Evolutionary conservation across 805 yeast species (phyloP), one percentile per base, ranked within the genome.

Genomic region (Phaffomyces thermotolerans): DNA sequence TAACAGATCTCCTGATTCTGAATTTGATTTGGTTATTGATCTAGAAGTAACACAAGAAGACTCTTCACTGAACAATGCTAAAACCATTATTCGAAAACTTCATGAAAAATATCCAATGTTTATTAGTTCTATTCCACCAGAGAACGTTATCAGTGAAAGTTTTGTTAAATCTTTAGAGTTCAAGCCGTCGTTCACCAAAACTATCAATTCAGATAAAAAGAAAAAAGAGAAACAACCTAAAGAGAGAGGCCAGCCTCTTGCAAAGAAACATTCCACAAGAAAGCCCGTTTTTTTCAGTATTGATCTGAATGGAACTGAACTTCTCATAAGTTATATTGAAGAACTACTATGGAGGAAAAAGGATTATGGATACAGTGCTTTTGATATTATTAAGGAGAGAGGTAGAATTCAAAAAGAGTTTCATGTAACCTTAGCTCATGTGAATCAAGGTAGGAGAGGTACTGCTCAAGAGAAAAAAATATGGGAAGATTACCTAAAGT

Each of bases 381-480:
- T 6, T 33, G 40, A 8, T 24, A 12, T n/a, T 2, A 17, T 76
- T 12, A 50, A 64, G 30, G 41, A 55, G 2, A 43, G 39, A 0
- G 55, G 60, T 1, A 61, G 79, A 30, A 58, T 81, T 1, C 86
- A 79, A 49, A 40, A 56, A 0, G 68, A 68, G 25, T 80, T 84
- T 51, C 95, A 86, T 56, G 73, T 85, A 3, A 87, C 95, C 0
- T 56, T 84, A 36, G 68, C 76, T 5, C 95, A 84, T 55, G 49
- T 59, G 0, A 43, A 47, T 22, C 65, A 61, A 36, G 54, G 59
- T 4, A 65, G 63, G 29, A 58, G 42, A 37, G 65, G 67, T 2
- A 42, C 54, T n/a, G 49, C 43, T 1, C 34, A 39, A 10, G 59
- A 52, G 15, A 60, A 53, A 41, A 39, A 42, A 12, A 41, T 63